Evolutionary conservation across 1,284 basidiomycete species (phyloP).

Genomic region (Trametes sp.): DNA sequence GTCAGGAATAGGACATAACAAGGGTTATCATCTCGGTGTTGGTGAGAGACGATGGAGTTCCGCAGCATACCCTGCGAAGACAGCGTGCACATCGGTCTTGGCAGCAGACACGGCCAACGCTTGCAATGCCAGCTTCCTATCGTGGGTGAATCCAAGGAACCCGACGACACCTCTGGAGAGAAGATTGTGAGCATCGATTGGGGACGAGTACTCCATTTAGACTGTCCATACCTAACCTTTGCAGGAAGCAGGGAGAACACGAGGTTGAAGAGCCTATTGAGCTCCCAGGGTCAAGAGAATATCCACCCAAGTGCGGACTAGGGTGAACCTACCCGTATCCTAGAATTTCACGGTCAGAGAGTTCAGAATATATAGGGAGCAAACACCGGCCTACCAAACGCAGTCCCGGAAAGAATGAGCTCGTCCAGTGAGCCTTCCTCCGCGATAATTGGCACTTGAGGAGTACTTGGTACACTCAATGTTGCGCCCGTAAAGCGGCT

Average conservation of each 20-base stretch:
- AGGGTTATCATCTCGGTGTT: no score
- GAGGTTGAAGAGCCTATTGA: constrained; percentile 76
- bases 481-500: constrained; percentile 45
- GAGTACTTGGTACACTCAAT: constrained; percentile 30
- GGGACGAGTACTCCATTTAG: not conserved
- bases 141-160: constrained; percentile 76
- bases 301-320: not conserved
- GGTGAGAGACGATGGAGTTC: constrained; percentile 24
- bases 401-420: constrained; percentile 73
- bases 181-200: constrained; percentile 9
- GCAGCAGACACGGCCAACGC: constrained; percentile 73
- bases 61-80: constrained; percentile 68
- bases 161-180: constrained; percentile 66
- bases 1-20: no score
- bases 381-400: constrained; percentile 70
- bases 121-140: constrained; percentile 69
- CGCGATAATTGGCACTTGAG: constrained; percentile 28
- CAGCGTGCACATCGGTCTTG: constrained; percentile 71
- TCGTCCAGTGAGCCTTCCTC: constrained; percentile 70
- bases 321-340: constrained; percentile 40
- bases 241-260: constrained; percentile 78
- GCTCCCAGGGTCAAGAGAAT: constrained; percentile 18
- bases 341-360: constrained; percentile 19
- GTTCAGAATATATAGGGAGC: not conserved
- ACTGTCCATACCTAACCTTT: constrained; percentile 61